Evolutionary conservation across 441 rosid genomes (phyloP).

Genomic region (Euphorbia celastroides): DNA sequence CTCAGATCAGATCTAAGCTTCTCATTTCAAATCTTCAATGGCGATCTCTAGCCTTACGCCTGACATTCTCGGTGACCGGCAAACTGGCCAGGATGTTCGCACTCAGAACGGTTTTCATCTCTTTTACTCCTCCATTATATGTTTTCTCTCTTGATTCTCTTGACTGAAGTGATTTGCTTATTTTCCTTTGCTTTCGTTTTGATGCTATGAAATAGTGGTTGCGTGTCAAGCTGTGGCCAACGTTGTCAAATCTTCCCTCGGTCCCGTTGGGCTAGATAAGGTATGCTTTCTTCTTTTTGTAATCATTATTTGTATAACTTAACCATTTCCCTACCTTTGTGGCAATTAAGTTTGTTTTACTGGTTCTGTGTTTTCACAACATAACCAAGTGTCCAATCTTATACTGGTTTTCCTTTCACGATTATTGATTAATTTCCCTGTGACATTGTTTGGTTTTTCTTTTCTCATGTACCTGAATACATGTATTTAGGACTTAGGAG

Average conservation of each 20-base stretch:
- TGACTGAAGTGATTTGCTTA: not conserved
- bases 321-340: not conserved
- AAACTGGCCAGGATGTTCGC: conserved; percentile 92
- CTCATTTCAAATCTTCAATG: conserved; percentile 28
- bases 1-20: conserved; percentile 29
- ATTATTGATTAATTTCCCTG: not conserved
- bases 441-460: not conserved
- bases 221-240: conserved; percentile 96
- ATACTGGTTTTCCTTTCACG: not conserved
- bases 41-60: conserved; percentile 54
- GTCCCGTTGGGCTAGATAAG: conserved; percentile 99
- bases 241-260: conserved; percentile 92
- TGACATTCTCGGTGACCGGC: conserved; percentile 93
- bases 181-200: conserved; percentile 7
- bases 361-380: not conserved
- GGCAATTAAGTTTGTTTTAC: not conserved
- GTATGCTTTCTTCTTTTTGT: conserved; percentile 27
- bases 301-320: not conserved
- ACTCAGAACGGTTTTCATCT: conserved; percentile 75
- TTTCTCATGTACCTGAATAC: not conserved
- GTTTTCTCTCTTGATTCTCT: not conserved
- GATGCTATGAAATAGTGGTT: conserved; percentile 41
- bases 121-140: not conserved
- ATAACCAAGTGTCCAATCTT: not conserved
- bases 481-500: not conserved